These are phyloP conservation scores for Stromatinia cepivora DNA, from an alignment of 2,329 filamentous ascomycete species.

Conservation along the genomic window DNA sequence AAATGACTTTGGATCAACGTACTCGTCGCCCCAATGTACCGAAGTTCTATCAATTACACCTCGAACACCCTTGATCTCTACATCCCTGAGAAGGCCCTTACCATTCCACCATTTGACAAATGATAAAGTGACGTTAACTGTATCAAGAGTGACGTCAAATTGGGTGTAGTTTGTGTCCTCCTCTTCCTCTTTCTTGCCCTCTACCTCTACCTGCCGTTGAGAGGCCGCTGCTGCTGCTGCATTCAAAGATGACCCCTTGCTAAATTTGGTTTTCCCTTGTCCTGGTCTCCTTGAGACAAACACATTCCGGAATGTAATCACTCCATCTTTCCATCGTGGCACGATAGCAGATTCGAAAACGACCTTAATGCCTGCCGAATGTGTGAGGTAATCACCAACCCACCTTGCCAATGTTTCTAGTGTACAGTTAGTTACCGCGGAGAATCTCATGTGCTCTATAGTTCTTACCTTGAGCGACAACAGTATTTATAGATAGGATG, in stretches of 20 bases:
- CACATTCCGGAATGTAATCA: constrained; percentile 95
- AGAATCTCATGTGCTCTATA: constrained; percentile 27
- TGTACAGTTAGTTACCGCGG: constrained; percentile 28
- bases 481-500: constrained; percentile 91
- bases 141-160: constrained; percentile 92
- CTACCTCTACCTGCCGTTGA: constrained; percentile 55
- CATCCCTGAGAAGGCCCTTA: constrained; percentile 85
- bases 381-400: constrained; percentile 93
- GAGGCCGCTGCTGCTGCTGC: constrained; percentile 85
- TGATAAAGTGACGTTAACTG: constrained; percentile 92
- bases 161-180: constrained; percentile 98
- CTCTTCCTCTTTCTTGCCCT: constrained; percentile 50
- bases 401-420: constrained; percentile 87
- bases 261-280: constrained; percentile 77
- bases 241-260: constrained; percentile 83
- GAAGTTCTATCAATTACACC: constrained; percentile 89
- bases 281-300: constrained; percentile 91
- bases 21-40: constrained; percentile 68
- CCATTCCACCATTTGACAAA: constrained; percentile 99
- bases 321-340: constrained; percentile 90
- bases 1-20: constrained; percentile 80
- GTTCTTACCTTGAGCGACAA: constrained; percentile 80
- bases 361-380: constrained; percentile 88
- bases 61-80: constrained; percentile 89
- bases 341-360: constrained; percentile 98